phyloP scores from a whole-genome alignment of 768 basidiomycete genomes.

The Dacryopinax spathularia region DNA sequence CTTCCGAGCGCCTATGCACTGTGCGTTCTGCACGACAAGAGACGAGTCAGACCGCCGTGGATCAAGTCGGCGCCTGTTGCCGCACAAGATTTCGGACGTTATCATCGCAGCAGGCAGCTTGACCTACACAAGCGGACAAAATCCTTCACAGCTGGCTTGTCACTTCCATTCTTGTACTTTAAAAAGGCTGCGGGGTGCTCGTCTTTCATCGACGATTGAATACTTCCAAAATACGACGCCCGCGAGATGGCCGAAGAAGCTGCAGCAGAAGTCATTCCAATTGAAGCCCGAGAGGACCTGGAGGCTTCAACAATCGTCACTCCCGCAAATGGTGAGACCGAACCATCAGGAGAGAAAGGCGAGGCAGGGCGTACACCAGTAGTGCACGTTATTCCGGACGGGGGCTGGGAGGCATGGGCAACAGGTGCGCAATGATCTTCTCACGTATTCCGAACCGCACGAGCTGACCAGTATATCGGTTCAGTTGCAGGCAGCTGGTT shows the following conservation, averaged over 20 bases:
- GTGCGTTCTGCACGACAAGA: too few species aligned
- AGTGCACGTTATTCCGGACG: neutral
- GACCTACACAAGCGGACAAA: too few species aligned
- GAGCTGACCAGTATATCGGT: neutral
- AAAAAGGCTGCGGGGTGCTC: too few species aligned
- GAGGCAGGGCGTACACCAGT: neutral
- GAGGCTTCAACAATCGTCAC: neutral
- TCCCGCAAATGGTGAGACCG: neutral
- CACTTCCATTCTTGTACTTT: too few species aligned
- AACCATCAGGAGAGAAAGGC: neutral
- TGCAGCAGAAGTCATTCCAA: neutral
- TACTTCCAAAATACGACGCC: too few species aligned
- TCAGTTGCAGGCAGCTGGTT: constrained; percentile 3
- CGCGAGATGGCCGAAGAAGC: neutral
- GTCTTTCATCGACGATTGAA: too few species aligned
- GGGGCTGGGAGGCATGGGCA: neutral
- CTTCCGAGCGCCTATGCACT: too few species aligned
- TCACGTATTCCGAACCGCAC: neutral
- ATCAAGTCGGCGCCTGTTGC: too few species aligned
- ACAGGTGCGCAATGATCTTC: neutral
- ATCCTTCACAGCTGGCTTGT: too few species aligned
- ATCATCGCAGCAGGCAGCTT: too few species aligned
- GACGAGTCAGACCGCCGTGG: too few species aligned
- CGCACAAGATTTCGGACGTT: too few species aligned
- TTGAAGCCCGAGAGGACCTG: neutral